Conservation (phyloP, 495 filamentous ascomycete genomes). For the Aspergillus wentii region DNA sequence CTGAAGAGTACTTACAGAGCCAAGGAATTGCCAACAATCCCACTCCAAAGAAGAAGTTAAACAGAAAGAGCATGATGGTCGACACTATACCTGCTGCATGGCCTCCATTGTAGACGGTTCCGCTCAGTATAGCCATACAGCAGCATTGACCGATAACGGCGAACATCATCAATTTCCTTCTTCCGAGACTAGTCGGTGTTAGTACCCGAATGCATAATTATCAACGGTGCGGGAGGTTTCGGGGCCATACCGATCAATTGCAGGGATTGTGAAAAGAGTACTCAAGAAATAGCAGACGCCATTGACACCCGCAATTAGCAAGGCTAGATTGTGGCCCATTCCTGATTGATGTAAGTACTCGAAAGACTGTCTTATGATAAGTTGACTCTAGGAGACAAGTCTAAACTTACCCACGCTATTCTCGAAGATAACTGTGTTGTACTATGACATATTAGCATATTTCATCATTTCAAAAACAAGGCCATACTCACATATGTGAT, state of each 20-base stretch:
- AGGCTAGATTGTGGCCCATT: conserved; percentile 34
- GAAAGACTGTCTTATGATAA: no score
- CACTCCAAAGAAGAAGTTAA: conserved; percentile 33
- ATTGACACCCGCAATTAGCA: conserved; percentile 44
- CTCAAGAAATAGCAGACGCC: conserved; percentile 44
- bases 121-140: conserved; percentile 37
- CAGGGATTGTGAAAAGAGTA: conserved; percentile 43
- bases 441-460: conserved; percentile 10
- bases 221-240: no score
- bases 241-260: conserved; percentile 41
- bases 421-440: conserved; percentile 33
- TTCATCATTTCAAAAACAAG: not conserved
- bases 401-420: no score
- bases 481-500: conserved; percentile 31
- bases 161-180: conserved; percentile 43
- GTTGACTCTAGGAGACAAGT: no score
- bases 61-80: conserved; percentile 30
- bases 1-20: conserved; percentile 20
- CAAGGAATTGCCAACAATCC: conserved; percentile 30
- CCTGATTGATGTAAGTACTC: no score
- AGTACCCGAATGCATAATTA: no score
- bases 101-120: conserved; percentile 24
- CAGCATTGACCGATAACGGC: conserved; percentile 47
- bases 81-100: conserved; percentile 26
- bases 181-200: conserved; percentile 40